phyloP scores from a whole-genome alignment of 2,329 filamentous ascomycete species.

The Diplodia seriata region DNA sequence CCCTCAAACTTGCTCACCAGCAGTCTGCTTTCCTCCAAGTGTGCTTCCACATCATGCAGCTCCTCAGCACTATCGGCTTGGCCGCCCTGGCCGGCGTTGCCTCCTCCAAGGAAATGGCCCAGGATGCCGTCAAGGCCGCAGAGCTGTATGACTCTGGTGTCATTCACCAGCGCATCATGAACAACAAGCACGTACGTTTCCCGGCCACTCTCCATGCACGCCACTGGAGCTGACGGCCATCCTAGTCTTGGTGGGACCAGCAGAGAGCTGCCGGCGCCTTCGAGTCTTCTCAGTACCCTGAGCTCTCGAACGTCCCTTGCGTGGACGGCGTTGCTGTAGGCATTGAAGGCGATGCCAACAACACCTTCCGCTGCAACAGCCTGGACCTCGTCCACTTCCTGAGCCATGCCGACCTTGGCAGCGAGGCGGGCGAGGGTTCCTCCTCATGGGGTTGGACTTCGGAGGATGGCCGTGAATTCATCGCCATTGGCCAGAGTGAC shows the following conservation, averaged over 20 bases:
- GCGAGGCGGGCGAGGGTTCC: slow-evolving; percentile 51
- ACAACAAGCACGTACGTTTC: slow-evolving; percentile 41
- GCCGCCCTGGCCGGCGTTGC: slow-evolving; percentile 43
- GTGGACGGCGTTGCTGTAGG: slow-evolving; percentile 49
- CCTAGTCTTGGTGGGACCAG: slow-evolving; percentile 48
- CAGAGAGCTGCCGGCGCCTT: slow-evolving; percentile 45
- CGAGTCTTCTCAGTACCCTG: slow-evolving; percentile 45
- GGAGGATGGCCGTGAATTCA: slow-evolving; percentile 60
- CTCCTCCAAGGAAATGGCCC: slow-evolving; percentile 43
- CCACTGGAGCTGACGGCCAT: slow-evolving; percentile 37
- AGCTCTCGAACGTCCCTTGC: slow-evolving; percentile 45
- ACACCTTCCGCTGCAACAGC: slow-evolving; percentile 50
- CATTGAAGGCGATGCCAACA: slow-evolving; percentile 42
- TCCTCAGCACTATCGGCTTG: slow-evolving; percentile 34
- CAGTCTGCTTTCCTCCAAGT: slow-evolving; percentile 6
- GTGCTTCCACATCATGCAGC: slow-evolving; percentile 23
- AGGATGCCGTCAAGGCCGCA: slow-evolving; percentile 45
- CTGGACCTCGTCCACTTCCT: slow-evolving; percentile 65
- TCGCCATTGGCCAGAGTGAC: slow-evolving; percentile 62
- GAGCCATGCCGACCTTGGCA: slow-evolving; percentile 61
- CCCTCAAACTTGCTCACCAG: slow-evolving; percentile 14
- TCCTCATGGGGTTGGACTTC: slow-evolving; percentile 64
- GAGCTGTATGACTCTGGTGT: slow-evolving; percentile 51
- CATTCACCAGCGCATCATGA: slow-evolving; percentile 47
- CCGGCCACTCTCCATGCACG: not conserved